These are phyloP conservation scores for Microascus cirrosus DNA, from an alignment of 2,329 filamentous ascomycete species.

Conservation along the genomic window DNA sequence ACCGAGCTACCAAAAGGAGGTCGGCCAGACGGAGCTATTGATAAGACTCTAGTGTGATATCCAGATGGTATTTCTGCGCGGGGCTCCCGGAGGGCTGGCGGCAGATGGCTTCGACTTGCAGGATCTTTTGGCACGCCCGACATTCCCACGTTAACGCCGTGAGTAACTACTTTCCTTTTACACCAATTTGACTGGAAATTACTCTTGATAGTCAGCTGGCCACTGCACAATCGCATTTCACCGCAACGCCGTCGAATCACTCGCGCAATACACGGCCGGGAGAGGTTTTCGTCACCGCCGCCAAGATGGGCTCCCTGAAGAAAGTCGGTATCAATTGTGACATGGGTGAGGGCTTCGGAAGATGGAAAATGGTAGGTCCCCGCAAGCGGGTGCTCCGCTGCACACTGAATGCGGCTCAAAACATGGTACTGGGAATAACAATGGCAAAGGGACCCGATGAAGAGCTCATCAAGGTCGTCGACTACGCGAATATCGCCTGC, in stretches of 20 bases:
- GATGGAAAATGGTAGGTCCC: not conserved
- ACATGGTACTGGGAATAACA: not conserved
- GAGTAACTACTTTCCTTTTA: too few species aligned
- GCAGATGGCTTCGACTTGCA: not conserved
- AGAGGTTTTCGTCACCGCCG: not conserved
- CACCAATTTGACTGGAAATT: too few species aligned
- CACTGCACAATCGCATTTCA: too few species aligned
- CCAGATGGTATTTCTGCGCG: not conserved
- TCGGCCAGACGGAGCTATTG: not conserved
- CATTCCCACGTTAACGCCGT: not conserved
- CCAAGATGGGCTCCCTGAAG: not conserved
- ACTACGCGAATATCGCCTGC: conserved; percentile 2
- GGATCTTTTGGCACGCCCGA: not conserved
- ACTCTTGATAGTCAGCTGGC: too few species aligned
- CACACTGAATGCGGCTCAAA: not conserved
- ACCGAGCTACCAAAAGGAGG: not conserved
- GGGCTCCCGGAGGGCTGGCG: too few species aligned
- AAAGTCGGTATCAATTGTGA: not conserved
- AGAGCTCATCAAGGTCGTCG: not conserved
- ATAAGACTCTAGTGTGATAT: not conserved
- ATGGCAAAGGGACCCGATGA: not conserved
- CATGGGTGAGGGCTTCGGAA: not conserved
- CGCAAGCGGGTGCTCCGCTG: not conserved
- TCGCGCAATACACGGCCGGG: not conserved
- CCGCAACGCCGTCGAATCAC: not conserved